These are phyloP conservation scores for Lasiodiplodia sp. DNA, from an alignment of 2,329 filamentous ascomycete species.

Conservation along the genomic window DNA sequence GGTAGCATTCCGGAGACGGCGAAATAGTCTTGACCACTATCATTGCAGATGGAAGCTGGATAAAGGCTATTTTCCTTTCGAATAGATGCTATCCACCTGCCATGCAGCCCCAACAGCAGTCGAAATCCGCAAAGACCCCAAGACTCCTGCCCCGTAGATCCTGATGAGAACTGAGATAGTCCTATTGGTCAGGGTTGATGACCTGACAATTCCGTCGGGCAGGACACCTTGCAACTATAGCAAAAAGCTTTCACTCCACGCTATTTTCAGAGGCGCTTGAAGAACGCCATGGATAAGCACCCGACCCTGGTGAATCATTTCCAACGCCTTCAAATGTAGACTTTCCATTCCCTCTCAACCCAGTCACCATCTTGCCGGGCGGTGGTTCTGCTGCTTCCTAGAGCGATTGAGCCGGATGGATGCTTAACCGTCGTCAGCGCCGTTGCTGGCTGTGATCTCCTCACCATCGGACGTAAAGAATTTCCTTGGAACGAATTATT, in stretches of 20 bases:
- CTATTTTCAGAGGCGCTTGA: not conserved
- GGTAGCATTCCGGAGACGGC: not conserved
- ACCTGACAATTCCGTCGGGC: not conserved
- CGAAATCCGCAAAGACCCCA: not conserved
- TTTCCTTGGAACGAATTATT: conserved; percentile 21
- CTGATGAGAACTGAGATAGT: not conserved
- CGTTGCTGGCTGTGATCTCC: conserved; percentile 2
- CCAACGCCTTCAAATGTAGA: not conserved
- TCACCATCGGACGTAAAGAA: conserved; percentile 6
- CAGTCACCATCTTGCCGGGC: not conserved
- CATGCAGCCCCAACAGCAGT: no score
- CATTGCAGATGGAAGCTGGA: not conserved
- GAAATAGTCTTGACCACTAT: not conserved
- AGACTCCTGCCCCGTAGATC: not conserved
- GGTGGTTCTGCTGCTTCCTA: not conserved
- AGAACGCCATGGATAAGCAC: not conserved
- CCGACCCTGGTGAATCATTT: not conserved
- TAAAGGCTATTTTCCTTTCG: not conserved
- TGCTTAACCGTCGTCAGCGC: not conserved
- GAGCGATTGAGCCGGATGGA: not conserved
- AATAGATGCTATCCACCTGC: no score
- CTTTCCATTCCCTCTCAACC: not conserved
- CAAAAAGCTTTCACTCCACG: not conserved
- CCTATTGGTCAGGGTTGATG: not conserved
- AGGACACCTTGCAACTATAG: not conserved